These are phyloP conservation scores for Zymoseptoria passerinii DNA, from an alignment of 2,329 filamentous ascomycete species.

Conservation along the genomic window DNA sequence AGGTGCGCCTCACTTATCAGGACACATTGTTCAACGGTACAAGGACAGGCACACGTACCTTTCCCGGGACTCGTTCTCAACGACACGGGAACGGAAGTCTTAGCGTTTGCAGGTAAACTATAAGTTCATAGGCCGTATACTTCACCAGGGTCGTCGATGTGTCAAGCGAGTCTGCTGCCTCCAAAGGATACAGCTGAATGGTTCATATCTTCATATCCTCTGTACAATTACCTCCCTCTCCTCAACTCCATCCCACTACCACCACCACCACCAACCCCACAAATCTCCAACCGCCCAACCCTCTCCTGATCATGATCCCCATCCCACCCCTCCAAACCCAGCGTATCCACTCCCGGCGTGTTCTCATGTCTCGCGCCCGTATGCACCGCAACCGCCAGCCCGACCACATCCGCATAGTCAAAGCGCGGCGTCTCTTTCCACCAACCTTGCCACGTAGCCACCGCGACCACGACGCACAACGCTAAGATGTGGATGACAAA, in stretches of 20 bases:
- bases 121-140: too few species aligned
- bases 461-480: background rate
- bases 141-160: too few species aligned
- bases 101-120: too few species aligned
- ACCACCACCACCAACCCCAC: background rate
- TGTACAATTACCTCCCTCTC: background rate
- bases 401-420: background rate
- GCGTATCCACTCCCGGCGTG: background rate
- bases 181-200: too few species aligned
- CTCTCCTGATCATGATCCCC: background rate
- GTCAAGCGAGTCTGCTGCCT: too few species aligned
- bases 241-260: background rate
- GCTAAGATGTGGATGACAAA: background rate
- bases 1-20: too few species aligned
- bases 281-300: background rate
- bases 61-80: too few species aligned
- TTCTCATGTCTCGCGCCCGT: background rate
- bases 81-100: too few species aligned
- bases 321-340: background rate
- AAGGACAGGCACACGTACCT: too few species aligned
- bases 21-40: too few species aligned
- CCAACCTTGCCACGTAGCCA: background rate
- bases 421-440: background rate
- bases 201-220: too few species aligned
- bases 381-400: background rate